Conservation (phyloP, 1,139 yeast species). For the Suhomyces choctaworum region DNA sequence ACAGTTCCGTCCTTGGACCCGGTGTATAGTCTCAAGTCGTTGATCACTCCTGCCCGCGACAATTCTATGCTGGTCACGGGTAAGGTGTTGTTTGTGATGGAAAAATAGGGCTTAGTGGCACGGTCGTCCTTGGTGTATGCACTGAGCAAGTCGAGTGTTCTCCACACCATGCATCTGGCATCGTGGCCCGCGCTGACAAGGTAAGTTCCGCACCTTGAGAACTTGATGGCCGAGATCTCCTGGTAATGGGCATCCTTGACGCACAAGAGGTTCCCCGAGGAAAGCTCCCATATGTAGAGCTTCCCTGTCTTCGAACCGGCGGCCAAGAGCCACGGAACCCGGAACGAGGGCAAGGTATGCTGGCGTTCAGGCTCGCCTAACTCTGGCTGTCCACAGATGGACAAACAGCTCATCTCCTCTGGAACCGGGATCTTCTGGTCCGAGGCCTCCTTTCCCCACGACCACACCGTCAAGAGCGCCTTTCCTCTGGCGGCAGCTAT, state of each 20-base stretch:
- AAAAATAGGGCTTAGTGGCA: constrained; percentile 42
- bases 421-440: constrained; percentile 87
- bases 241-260: constrained; percentile 89
- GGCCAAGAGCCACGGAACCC: constrained; percentile 66
- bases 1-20: constrained; percentile 77
- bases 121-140: constrained; percentile 25
- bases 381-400: constrained; percentile 43
- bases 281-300: constrained; percentile 80
- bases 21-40: constrained; percentile 68
- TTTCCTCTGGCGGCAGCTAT: constrained; percentile 66
- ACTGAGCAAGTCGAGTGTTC: constrained; percentile 57
- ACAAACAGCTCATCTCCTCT: constrained; percentile 66
- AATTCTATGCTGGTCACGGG: constrained; percentile 65
- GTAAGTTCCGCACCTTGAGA: constrained; percentile 66
- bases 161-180: constrained; percentile 78
- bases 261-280: constrained; percentile 72
- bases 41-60: constrained; percentile 47
- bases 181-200: constrained; percentile 80
- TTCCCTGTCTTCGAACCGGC: constrained; percentile 76
- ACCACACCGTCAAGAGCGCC: constrained; percentile 73
- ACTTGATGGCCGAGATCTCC: constrained; percentile 56
- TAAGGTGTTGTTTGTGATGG: constrained; percentile 74
- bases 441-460: constrained; percentile 75
- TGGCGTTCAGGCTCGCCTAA: constrained; percentile 1
- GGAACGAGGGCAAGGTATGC: constrained; percentile 32